Base-by-base conservation (phyloP, 1,284 basidiomycete genomes). In the Trichosporon coremiiforme region DNA sequence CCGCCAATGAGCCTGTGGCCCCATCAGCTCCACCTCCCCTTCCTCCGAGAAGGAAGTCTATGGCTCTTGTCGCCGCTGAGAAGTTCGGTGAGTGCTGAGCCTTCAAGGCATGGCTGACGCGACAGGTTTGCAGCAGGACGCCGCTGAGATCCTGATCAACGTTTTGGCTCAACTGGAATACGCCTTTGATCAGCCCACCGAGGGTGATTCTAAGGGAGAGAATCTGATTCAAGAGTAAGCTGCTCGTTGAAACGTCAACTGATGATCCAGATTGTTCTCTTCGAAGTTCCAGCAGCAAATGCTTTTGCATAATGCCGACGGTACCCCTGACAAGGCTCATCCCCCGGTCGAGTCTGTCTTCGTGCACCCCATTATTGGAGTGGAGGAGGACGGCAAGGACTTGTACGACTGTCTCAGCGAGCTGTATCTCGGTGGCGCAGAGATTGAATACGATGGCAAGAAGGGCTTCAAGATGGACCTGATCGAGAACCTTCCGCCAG, bases 101-200 rank as follows among this genome's bases (percentile, higher is more conserved):
- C n/a, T 17, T 9, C 3, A 20, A 15, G 17, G 8, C 29, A 1
- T 7, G 7, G 57, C 57, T 60, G 15, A 60, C 53, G 5, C 7
- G 1, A 2, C 31, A 60, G 57, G 57, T 8, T 90, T 92, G 74
- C 96, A 99, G 78, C 96, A 99, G 79, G 96, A 99, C 80, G 95
- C 98, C 2, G 92, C 95, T 0, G 96, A 99, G 84, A 98, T 96
- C 82, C 92, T 99, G 89, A 95, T 99, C 84, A 99, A 99, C 77
- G 95, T 96, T 84, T 91, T 99, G 86, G 97, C 97, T 84, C 97
- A 99, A 83, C 93, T 99, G 70, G 95, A 99, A 83, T 91, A 93
- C 9, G 95, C 95, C 0, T 83, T 98, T 63, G 90, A 91, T 13
- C 82, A 88, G 71, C 85, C 81, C 29, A 74, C 74, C 20, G 75